Evolutionary conservation across 371 early-diverging fungal genomes (phyloP).

Genomic region (Mucor piriformis): DNA sequence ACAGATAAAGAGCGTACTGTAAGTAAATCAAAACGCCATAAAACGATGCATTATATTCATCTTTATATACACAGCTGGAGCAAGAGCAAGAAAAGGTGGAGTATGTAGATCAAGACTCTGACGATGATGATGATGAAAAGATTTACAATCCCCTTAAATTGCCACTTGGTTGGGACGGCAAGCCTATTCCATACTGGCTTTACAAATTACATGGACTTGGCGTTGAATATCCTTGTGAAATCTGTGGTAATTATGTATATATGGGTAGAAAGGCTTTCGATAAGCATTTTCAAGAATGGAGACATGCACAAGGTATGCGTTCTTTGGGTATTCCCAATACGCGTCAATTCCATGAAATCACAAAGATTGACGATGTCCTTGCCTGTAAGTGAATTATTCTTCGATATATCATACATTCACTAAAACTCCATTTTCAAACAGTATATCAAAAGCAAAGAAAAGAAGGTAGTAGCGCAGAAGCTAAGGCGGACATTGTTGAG

Average conservation of each 20-base stretch:
- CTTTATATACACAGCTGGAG: constrained; percentile 30
- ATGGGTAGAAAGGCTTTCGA: constrained; percentile 98
- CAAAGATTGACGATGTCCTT: constrained; percentile 89
- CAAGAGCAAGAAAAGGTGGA: constrained; percentile 81
- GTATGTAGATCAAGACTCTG: constrained; percentile 70
- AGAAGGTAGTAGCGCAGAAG: constrained; percentile 60
- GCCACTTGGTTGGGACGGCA: constrained; percentile 98
- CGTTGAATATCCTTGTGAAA: constrained; percentile 95
- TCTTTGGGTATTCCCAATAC: constrained; percentile 94
- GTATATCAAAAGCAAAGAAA: constrained; percentile 87
- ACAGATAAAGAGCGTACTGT: constrained; percentile 84
- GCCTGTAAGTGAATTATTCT: constrained; percentile 63
- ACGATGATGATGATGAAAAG: constrained; percentile 86
- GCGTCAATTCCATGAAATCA: constrained; percentile 93
- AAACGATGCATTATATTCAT: neutral
- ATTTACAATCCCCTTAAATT: constrained; percentile 97
- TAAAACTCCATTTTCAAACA: constrained; percentile 27
- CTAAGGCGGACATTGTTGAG: constrained; percentile 81
- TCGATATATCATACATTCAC: neutral
- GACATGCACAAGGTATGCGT: constrained; percentile 96
- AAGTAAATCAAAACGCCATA: constrained; percentile 23
- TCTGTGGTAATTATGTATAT: constrained; percentile 95
- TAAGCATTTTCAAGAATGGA: constrained; percentile 94
- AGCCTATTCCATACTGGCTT: constrained; percentile 98
- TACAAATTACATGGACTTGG: constrained; percentile 97